Base-by-base conservation (phyloP, 257 asterid species). In the Coffea canephora region DNA sequence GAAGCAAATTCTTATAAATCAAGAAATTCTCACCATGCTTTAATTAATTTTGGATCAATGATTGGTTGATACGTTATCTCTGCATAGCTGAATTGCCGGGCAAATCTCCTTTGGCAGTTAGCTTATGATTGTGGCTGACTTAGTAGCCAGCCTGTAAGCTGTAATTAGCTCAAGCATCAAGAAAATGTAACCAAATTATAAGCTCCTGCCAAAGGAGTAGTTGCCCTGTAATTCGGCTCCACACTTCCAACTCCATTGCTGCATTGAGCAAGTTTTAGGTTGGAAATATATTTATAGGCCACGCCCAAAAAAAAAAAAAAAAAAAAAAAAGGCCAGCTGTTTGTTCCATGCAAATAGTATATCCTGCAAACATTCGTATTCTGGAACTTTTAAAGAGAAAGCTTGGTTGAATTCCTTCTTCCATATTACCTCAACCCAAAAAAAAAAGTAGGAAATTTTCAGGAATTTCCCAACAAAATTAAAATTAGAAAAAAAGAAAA, bases 91-190 rank as follows among this genome's bases (percentile, higher is more conserved):
- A 81, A 88, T 87, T 86, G 83, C 91, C 79, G 91, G 91, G 94
- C 91, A 90, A 90, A 90, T 88, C 94, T 90, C 92, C 94, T 86
- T 88, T 88, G 94, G 91, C 90, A 87, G 94, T 27, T 36, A 72
- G 81, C 84, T 36, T 34, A 23, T 61, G 62, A 39, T 45, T 46
- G 23, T 49, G 21, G 66, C 23, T 31, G n/a, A 6, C 64, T 18
- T 55, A 55, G 1, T 18, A 4, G 64, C 64, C 8, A 83, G 70
- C 67, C 21, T 21, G 67, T 21, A 6, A 6, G 66, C 66, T 59
- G 7, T 21, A 59, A 59, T 19, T 59, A 80, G 87, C 90, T 74
- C 67, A 57, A 18, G 8, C 27, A 41, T 39, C 21, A 15, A n/a
- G 15, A 43, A 45, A 70, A 7, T 10, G 8, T 69, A 6, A 16